Evolutionary conservation across 1,284 basidiomycete genomes (phyloP).

Genomic region (Apiotrichum gracile): DNA sequence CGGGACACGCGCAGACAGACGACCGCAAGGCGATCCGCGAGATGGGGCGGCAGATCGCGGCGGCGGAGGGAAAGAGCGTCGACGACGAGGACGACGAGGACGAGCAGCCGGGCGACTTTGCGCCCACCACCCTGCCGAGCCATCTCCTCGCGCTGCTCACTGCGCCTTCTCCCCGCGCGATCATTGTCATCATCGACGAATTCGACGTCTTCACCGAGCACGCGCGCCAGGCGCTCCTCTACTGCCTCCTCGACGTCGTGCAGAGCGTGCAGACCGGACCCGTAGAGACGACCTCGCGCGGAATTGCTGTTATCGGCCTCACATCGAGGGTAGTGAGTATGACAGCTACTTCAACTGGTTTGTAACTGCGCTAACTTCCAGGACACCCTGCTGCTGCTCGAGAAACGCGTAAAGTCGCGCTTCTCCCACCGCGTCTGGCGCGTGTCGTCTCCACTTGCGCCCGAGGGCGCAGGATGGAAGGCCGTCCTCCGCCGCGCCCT

Average conservation of each 20-base stretch:
- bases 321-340: conserved; percentile 63
- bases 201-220: conserved; percentile 88
- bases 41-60: conserved; percentile 67
- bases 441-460: conserved; percentile 56
- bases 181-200: conserved; percentile 75
- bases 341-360: not conserved
- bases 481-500: conserved; percentile 52
- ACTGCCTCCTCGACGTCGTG: conserved; percentile 63
- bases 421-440: conserved; percentile 86
- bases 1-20: conserved; percentile 75
- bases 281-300: conserved; percentile 47
- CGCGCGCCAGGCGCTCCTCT: conserved; percentile 77
- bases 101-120: conserved; percentile 40
- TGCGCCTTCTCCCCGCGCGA: conserved; percentile 68
- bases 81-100: conserved; percentile 42
- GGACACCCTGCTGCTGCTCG: conserved; percentile 80
- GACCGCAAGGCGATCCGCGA: conserved; percentile 88
- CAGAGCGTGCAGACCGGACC: conserved; percentile 49
- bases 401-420: conserved; percentile 91
- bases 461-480: conserved; percentile 53
- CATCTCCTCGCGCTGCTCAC: conserved; percentile 76
- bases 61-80: conserved; percentile 44
- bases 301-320: conserved; percentile 74
- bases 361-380: conserved; percentile 11
- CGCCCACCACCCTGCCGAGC: conserved; percentile 57